A percentile compares a stretch with the other conserved stretches of the same genome.
Conservation (phyloP, 2,329 filamentous ascomycete species). For the Aureobasidium sp. region DNA sequence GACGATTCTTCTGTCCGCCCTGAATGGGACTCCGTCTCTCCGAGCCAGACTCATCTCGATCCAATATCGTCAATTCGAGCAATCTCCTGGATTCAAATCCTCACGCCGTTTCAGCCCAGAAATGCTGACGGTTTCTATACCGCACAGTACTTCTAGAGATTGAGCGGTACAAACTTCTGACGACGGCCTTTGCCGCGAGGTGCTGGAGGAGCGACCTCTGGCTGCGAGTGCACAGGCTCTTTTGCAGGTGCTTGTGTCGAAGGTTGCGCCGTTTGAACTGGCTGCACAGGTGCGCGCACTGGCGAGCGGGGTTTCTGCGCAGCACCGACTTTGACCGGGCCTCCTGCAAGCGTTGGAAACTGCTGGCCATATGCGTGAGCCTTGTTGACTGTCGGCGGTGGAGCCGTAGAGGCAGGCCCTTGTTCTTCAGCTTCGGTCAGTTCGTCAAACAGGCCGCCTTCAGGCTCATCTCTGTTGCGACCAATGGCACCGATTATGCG, state of each 20-base stretch:
- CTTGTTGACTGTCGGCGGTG: constrained; percentile 7
- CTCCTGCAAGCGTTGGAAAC: constrained; percentile 1
- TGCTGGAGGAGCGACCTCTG: not conserved
- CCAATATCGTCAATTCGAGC: not conserved
- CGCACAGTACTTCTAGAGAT: not conserved
- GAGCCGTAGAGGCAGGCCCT: not conserved
- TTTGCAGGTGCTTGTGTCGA: not conserved
- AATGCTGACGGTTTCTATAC: not conserved
- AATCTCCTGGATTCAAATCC: not conserved
- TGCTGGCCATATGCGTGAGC: constrained; percentile 10
- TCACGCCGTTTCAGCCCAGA: not conserved
- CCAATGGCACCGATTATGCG: constrained; percentile 56
- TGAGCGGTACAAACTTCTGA: constrained; percentile 11
- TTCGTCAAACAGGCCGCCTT: constrained; percentile 26
- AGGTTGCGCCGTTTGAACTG: not conserved
- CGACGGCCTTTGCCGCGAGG: constrained; percentile 4
- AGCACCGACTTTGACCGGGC: not conserved
- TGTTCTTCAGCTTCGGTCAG: constrained; percentile 18
- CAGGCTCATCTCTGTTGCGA: constrained; percentile 25
- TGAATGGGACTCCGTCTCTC: not conserved
- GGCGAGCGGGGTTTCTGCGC: not conserved
- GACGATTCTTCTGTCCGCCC: not conserved
- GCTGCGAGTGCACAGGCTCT: not conserved
- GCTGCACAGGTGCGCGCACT: not conserved
- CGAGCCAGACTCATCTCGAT: not conserved